Evolutionary conservation across 257 asterid genomes (phyloP).

Genomic region (Prunella vulgaris): DNA sequence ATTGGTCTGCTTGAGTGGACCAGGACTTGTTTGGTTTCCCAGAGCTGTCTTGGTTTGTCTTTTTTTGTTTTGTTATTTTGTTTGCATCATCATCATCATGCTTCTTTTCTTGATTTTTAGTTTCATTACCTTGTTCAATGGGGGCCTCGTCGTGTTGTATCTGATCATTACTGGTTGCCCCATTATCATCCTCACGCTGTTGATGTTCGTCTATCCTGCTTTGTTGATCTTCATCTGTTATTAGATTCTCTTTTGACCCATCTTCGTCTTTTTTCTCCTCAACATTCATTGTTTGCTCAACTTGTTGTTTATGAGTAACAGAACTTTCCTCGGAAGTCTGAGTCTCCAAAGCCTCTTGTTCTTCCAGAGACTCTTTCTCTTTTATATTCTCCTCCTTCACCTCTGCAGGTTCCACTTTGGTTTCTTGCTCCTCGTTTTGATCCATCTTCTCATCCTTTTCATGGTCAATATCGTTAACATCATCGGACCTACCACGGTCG

Average conservation of each 20-base stretch:
- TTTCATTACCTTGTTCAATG: background rate
- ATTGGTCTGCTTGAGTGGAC: conserved; percentile 76
- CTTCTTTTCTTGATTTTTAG: background rate
- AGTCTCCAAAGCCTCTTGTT: conserved; percentile 33
- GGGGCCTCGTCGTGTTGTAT: conserved; percentile 54
- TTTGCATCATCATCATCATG: background rate
- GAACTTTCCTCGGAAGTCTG: conserved; percentile 52
- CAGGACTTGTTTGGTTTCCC: conserved; percentile 60
- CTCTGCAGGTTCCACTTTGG: conserved; percentile 22
- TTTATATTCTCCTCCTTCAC: conserved; percentile 10
- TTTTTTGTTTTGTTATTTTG: conserved; percentile 12
- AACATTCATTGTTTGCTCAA: too few species aligned
- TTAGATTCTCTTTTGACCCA: conserved; percentile 21
- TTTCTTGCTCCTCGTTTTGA: conserved; percentile 3
- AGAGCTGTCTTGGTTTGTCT: conserved; percentile 12
- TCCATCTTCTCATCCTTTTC: background rate
- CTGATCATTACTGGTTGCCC: conserved; percentile 52
- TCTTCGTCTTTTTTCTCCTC: conserved; percentile 16
- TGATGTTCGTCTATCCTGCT: conserved; percentile 57
- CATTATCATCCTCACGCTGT: conserved; percentile 47
- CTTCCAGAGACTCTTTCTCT: conserved; percentile 29
- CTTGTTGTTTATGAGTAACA: conserved; percentile 36
- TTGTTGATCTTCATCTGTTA: conserved; percentile 60
- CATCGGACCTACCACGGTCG: conserved; percentile 13
- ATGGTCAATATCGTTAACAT: background rate